phyloP scores from a whole-genome alignment of 2,329 filamentous ascomycete species.

The Aspergillus pseudonomiae region DNA sequence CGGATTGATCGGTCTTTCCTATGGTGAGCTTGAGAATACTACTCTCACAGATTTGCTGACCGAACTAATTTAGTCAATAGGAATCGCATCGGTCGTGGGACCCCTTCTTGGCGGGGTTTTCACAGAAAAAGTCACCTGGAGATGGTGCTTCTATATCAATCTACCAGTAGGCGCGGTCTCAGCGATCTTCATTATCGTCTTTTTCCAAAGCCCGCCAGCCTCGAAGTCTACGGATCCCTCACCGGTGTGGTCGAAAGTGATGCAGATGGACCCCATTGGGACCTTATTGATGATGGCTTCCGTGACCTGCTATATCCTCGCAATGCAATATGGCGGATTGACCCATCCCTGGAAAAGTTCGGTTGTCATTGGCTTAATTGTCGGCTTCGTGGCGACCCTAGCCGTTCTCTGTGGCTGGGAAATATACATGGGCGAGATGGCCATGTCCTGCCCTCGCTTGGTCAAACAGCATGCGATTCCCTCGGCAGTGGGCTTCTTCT shows the following conservation, averaged over 20 bases:
- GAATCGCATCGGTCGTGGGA: conserved; percentile 29
- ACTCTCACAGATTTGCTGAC: no score
- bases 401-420: neutral
- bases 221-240: conserved; percentile 21
- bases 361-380: neutral
- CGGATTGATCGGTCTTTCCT: no score
- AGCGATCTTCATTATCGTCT: conserved; percentile 53
- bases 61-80: no score
- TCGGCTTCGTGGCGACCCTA: conserved; percentile 3
- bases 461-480: neutral
- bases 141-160: conserved; percentile 32
- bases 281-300: conserved; percentile 31
- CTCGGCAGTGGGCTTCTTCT: neutral
- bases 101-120: conserved; percentile 49
- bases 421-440: conserved; percentile 18
- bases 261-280: conserved; percentile 41
- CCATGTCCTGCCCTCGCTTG: neutral
- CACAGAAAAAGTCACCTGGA: conserved; percentile 41
- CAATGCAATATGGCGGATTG: conserved; percentile 25
- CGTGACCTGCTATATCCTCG: conserved; percentile 25
- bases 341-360: neutral
- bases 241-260: conserved; percentile 39
- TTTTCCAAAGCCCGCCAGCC: conserved; percentile 35
- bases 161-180: conserved; percentile 46
- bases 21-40: no score